Base-by-base conservation (phyloP, 495 filamentous ascomycete genomes). In the Daldinia decipiens region DNA sequence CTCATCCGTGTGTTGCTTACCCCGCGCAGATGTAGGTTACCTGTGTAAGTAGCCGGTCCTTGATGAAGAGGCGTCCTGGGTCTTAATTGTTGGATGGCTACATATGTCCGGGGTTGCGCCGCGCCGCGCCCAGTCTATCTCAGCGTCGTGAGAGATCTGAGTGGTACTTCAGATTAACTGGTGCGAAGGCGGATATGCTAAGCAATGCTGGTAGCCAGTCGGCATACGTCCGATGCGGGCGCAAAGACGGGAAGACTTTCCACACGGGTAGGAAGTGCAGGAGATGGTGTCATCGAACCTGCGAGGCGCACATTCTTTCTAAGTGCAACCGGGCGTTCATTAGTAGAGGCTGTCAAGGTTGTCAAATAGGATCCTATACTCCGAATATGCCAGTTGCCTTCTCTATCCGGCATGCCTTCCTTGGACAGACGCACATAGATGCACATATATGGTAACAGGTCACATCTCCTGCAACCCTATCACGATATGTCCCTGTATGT, bases 41-140 rank as follows among this genome's bases (percentile, higher is more conserved):
- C 17, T 47, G 15, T n/a, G 47, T 29, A 52, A 21, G 69, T 38
- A 68, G 38, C 69, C 69, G 63, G 65, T 47, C n/a, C 26, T 53
- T 15, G 34, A n/a, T 24, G 55, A 60, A 34, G 59, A 59, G 53
- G 61, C 58, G 19, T 55, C n/a, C n/a, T 40, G 43, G 13, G 34
- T 36, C 17, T 7, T 59, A 27, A 38, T 21, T 53, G 50, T 8
- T 40, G 36, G 32, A 34, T 26, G 21, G 45, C 53, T 47, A 36
- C 53, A 60, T 60, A 43, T 47, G 69, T 34, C 69, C 69, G 69
- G 34, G 29, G 63, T 72, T 55, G 59, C 59, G 69, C 69, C 63
- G 63, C 36, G 58, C 24, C 45, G 40, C 12, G 43, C 17, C 47
- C 36, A 13, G 12, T 36, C 59, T 15, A 8, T 17, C 11, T 13